Conservation (phyloP, 129 eudicot genomes). For the Artemisia argyi region DNA sequence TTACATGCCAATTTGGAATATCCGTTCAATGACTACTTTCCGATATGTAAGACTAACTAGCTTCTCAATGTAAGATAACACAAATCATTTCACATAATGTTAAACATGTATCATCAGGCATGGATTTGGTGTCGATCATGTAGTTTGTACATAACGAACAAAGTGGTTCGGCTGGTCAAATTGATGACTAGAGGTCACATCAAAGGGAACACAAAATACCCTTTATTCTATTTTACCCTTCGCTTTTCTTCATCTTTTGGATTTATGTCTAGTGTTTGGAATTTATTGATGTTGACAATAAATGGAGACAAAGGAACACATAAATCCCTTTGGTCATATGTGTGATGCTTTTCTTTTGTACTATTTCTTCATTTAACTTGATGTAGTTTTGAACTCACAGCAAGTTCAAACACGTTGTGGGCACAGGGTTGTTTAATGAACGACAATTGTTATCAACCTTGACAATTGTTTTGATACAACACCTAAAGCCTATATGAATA, state of each 20-base stretch:
- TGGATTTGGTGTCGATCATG: slow-evolving; percentile 9
- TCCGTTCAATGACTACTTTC: no score
- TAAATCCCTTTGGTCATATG: slow-evolving; percentile 15
- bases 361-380: slow-evolving; percentile 11
- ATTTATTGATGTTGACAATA: slow-evolving; percentile 31
- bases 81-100: neutral
- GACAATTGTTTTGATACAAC: no score
- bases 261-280: slow-evolving; percentile 27
- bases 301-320: slow-evolving; percentile 35
- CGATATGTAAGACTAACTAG: no score
- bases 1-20: no score
- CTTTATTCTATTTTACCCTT: slow-evolving; percentile 28
- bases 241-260: slow-evolving; percentile 16
- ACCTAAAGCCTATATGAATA: no score
- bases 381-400: neutral
- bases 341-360: slow-evolving; percentile 30
- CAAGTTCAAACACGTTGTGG: no score
- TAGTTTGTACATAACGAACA: neutral
- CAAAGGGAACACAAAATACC: slow-evolving; percentile 36
- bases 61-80: neutral
- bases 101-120: slow-evolving; percentile 7
- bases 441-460: no score
- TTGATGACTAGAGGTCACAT: slow-evolving; percentile 35
- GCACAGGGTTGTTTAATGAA: no score
- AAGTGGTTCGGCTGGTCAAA: slow-evolving; percentile 24